Percentiles rank a stretch among this genome's conserved stretches.
Conservation (phyloP, 352 stramenopile species). For the Phytophthora capsici region DNA sequence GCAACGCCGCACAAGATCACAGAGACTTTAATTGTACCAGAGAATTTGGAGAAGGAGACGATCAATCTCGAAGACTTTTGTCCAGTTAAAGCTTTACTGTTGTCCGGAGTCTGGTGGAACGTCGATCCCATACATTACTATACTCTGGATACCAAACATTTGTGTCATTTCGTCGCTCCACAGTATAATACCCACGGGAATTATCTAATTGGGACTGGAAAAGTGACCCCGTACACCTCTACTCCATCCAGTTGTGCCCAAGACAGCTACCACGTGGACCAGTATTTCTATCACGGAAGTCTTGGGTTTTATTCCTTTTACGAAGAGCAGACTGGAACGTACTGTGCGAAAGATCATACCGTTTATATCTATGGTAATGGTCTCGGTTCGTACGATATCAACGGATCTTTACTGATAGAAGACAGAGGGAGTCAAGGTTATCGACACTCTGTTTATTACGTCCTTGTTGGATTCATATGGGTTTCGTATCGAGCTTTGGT, state of each 20-base stretch:
- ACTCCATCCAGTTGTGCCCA: constrained; percentile 1
- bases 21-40: constrained; percentile 1
- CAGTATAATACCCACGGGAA: constrained; percentile 12
- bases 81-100: constrained; percentile 4
- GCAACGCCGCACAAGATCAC: constrained; percentile 14
- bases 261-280: constrained; percentile 8
- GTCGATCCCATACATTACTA: constrained; percentile 12
- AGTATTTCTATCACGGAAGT: constrained; percentile 15
- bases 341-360: constrained; percentile 20
- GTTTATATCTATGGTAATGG: constrained; percentile 22
- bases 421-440: constrained; percentile 17
- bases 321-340: constrained; percentile 13
- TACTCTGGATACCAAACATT: not conserved
- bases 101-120: constrained; percentile 13
- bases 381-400: constrained; percentile 27
- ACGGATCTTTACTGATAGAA: constrained; percentile 15
- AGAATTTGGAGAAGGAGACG: not conserved
- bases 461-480: constrained; percentile 18
- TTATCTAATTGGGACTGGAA: constrained; percentile 3
- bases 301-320: constrained; percentile 12
- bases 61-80: not conserved
- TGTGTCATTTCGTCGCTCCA: constrained; percentile 14
- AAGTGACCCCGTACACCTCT: not conserved
- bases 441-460: constrained; percentile 22
- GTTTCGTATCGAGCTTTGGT: constrained; percentile 29